Percentiles rank a stretch among this genome's conserved stretches.
Conservation (phyloP, 805 yeast genomes). For the Pichia eremophila region DNA sequence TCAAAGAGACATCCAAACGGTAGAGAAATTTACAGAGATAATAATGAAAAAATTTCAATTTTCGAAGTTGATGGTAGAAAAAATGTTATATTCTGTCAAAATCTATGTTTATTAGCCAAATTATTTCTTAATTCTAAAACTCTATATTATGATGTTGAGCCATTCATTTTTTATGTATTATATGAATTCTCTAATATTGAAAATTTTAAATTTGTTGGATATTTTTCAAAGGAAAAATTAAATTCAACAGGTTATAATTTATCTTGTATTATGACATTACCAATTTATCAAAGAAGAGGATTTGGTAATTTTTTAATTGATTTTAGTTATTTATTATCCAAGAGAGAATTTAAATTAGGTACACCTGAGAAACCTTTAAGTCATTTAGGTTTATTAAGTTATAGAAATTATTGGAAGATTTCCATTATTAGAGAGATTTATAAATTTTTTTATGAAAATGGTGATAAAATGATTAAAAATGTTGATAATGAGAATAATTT, state of each 20-base stretch:
- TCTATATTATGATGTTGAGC: conserved; percentile 89
- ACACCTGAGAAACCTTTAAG: conserved; percentile 95
- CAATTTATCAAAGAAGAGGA: conserved; percentile 79
- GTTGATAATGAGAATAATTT: neutral
- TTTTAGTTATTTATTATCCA: conserved; percentile 73
- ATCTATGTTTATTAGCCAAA: conserved; percentile 82
- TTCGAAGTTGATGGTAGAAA: conserved; percentile 93
- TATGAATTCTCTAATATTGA: conserved; percentile 48
- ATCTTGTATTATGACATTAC: conserved; percentile 84
- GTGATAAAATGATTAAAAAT: neutral
- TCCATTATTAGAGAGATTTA: conserved; percentile 46
- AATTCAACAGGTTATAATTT: conserved; percentile 72
- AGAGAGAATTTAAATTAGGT: conserved; percentile 70
- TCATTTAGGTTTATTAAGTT: conserved; percentile 76
- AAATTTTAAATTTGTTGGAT: conserved; percentile 79
- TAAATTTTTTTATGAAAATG: conserved; percentile 8
- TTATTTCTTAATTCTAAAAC: conserved; percentile 86
- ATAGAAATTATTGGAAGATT: conserved; percentile 78
- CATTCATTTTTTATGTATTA: conserved; percentile 80
- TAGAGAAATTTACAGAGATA: conserved; percentile 77
- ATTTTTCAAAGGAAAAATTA: conserved; percentile 82
- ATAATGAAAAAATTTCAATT: conserved; percentile 45
- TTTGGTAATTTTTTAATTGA: conserved; percentile 85
- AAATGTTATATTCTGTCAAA: conserved; percentile 75
- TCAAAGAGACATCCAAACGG: conserved; percentile 74